These are phyloP conservation scores for Backusella tarrabulga DNA, from an alignment of 192 early-diverging fungal genomes.

Conservation along the genomic window DNA sequence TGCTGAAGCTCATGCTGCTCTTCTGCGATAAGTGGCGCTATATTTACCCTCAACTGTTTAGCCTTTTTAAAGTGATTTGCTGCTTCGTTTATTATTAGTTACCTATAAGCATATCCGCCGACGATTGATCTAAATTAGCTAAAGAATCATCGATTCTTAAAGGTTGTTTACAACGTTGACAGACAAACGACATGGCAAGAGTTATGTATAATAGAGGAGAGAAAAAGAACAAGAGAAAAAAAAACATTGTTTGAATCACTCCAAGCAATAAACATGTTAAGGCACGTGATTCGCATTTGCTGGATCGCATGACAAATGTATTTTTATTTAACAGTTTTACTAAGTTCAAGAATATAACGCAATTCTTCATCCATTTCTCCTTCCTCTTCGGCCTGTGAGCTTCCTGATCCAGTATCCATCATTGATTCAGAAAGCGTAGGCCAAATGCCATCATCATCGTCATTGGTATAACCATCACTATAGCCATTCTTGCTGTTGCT, in stretches of 20 bases:
- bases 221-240: conserved; percentile 16
- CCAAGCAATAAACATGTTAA: neutral
- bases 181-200: conserved; percentile 21
- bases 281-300: neutral
- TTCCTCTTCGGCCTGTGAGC: neutral
- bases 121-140: conserved; percentile 45
- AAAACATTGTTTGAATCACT: neutral
- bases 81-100: neutral
- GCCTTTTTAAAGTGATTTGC: neutral
- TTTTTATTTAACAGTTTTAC: conserved; percentile 17
- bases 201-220: conserved; percentile 1
- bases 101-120: conserved; percentile 58
- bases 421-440: neutral
- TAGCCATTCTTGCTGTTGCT: neutral
- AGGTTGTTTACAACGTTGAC: conserved; percentile 64
- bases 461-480: neutral
- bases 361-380: conserved; percentile 36
- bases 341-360: conserved; percentile 31
- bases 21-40: conserved; percentile 27
- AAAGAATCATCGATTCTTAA: conserved; percentile 65
- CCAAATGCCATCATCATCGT: conserved; percentile 3
- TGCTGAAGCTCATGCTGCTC: conserved; percentile 22
- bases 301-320: neutral
- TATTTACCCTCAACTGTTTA: conserved; percentile 7
- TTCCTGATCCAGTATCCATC: neutral